Evolutionary conservation across 2,329 filamentous ascomycete species (phyloP).

Genomic region (Trichoderma sp.): DNA sequence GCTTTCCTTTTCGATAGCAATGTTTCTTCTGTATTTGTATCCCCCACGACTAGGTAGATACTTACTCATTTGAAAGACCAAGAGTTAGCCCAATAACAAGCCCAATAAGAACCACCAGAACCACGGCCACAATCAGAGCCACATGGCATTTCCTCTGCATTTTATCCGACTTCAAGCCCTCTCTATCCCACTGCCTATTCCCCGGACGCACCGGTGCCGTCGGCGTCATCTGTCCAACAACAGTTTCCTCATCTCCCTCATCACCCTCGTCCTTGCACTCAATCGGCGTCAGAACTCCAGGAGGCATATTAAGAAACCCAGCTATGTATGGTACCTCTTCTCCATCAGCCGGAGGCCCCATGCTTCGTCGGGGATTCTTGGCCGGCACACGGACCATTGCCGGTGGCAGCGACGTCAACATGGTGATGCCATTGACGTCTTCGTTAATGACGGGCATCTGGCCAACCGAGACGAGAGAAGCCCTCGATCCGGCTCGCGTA

Average conservation of each 20-base stretch:
- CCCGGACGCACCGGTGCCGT: not conserved
- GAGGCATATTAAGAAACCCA: conserved; percentile 11
- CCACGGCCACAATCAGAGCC: conserved; percentile 28
- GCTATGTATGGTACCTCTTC: conserved; percentile 14
- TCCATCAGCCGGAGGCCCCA: conserved; percentile 7
- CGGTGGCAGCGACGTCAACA: conserved; percentile 20
- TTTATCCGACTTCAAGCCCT: conserved; percentile 12
- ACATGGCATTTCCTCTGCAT: conserved; percentile 35
- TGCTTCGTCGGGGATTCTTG: conserved; percentile 29
- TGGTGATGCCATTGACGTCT: conserved; percentile 25
- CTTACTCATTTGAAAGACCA: conserved; percentile 38
- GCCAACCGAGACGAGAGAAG: conserved; percentile 28
- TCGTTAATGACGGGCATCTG: conserved; percentile 40
- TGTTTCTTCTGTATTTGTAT: not conserved
- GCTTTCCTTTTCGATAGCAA: not conserved
- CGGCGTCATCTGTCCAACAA: conserved; percentile 16
- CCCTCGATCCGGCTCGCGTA: conserved; percentile 20
- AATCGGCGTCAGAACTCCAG: not conserved
- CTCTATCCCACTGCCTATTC: conserved; percentile 20
- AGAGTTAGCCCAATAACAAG: conserved; percentile 41
- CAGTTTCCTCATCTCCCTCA: conserved; percentile 10
- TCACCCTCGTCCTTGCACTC: conserved; percentile 18
- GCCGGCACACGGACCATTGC: conserved; percentile 31
- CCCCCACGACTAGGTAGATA: not conserved
- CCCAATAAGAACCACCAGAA: conserved; percentile 34